A percentile compares a stretch with the other conserved stretches of the same genome.
Evolutionary conservation across 2,329 filamentous ascomycete species (phyloP).

Genomic region (Knufia fluminis): DNA sequence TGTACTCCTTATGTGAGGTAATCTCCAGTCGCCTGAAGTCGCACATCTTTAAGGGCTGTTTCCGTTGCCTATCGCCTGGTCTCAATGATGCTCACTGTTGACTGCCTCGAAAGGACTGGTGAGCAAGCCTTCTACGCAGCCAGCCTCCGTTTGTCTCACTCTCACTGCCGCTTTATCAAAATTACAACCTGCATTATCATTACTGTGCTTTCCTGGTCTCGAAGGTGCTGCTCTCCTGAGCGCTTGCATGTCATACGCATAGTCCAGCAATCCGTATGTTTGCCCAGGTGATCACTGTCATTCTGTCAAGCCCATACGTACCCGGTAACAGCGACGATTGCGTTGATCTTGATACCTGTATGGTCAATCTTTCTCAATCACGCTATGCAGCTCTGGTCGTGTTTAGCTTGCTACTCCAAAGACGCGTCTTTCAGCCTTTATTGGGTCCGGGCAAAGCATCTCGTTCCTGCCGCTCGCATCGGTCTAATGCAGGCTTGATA

Average conservation of each 20-base stretch:
- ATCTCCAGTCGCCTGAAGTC: slow-evolving; percentile 3
- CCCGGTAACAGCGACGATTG: background rate
- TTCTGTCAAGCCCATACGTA: background rate
- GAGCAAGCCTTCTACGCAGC: slow-evolving; percentile 5
- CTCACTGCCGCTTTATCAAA: background rate
- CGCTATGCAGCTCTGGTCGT: background rate
- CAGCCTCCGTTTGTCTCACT: background rate
- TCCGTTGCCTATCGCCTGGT: slow-evolving; percentile 2
- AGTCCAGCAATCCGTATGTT: background rate
- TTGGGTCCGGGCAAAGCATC: background rate
- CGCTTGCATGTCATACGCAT: background rate
- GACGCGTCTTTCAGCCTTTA: background rate
- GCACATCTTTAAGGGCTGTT: background rate
- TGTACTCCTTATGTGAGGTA: slow-evolving; percentile 1
- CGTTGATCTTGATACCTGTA: background rate
- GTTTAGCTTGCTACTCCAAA: background rate
- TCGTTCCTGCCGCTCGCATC: background rate
- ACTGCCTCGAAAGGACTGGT: background rate
- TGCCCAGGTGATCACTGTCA: background rate
- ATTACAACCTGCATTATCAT: background rate
- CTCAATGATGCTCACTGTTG: slow-evolving; percentile 3
- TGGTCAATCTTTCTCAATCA: background rate
- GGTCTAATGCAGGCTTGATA: background rate
- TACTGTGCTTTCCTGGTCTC: background rate
- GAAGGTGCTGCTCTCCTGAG: background rate